These are phyloP conservation scores for Byssochlamys sp. DNA, from an alignment of 2,329 filamentous ascomycete genomes.

Conservation along the genomic window DNA sequence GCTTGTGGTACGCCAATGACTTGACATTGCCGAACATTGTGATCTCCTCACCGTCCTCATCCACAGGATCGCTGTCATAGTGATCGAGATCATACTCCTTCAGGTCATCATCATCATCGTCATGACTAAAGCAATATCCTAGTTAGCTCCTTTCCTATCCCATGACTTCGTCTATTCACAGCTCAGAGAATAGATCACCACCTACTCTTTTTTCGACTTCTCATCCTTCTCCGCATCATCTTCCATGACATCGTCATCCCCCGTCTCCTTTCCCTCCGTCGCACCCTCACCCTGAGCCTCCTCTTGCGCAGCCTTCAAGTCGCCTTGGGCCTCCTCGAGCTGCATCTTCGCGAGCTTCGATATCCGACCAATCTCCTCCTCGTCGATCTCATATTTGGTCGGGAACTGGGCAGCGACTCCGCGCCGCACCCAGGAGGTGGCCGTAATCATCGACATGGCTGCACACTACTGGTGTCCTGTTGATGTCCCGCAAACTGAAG, in stretches of 20 bases:
- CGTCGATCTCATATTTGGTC: slow-evolving; percentile 64
- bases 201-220: slow-evolving; percentile 12
- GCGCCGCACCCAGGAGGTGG: slow-evolving; percentile 65
- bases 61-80: slow-evolving; percentile 76
- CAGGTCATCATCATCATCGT: slow-evolving; percentile 68
- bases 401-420: slow-evolving; percentile 69
- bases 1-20: slow-evolving; percentile 84
- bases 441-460: slow-evolving; percentile 61
- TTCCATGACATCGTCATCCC: slow-evolving; percentile 15
- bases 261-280: slow-evolving; percentile 32
- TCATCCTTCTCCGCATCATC: slow-evolving; percentile 11
- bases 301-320: slow-evolving; percentile 62
- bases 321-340: slow-evolving; percentile 83
- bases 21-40: slow-evolving; percentile 94
- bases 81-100: slow-evolving; percentile 94
- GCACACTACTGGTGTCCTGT: neutral
- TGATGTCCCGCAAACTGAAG: neutral
- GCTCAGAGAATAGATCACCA: neutral
- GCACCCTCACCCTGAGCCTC: slow-evolving; percentile 26
- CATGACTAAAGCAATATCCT: slow-evolving; percentile 14
- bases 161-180: neutral
- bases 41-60: slow-evolving; percentile 60
- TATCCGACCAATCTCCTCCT: slow-evolving; percentile 66
- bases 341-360: slow-evolving; percentile 65
- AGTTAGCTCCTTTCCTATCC: neutral